These are phyloP conservation scores for Oleoguttula mirabilis DNA, from an alignment of 495 filamentous ascomycete species.

Conservation along the genomic window DNA sequence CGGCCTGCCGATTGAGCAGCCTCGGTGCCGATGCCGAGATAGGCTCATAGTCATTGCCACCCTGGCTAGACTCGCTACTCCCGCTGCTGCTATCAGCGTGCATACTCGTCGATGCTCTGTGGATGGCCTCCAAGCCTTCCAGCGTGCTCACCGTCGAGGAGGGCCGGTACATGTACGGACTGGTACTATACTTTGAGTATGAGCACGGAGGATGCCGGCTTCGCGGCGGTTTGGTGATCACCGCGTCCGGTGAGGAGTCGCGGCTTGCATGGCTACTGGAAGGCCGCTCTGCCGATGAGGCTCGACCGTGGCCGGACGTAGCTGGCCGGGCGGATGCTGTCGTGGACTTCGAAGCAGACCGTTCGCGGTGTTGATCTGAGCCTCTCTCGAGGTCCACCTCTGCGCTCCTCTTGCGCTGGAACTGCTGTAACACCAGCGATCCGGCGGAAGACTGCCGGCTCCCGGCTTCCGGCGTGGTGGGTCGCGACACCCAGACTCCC, in stretches of 20 bases:
- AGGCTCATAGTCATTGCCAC: constrained; percentile 7
- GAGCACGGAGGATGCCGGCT: constrained; percentile 15
- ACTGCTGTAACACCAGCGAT: constrained; percentile 18
- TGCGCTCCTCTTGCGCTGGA: not conserved
- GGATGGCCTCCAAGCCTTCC: constrained; percentile 19
- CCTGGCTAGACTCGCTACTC: constrained; percentile 8
- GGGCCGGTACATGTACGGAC: constrained; percentile 15
- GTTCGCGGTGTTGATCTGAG: not conserved
- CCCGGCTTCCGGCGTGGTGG: constrained; percentile 42
- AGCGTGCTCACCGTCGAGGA: constrained; percentile 21
- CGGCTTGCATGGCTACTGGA: constrained; percentile 8
- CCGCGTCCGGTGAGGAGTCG: constrained; percentile 4
- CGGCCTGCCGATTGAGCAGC: constrained; percentile 4
- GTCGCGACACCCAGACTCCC: constrained; percentile 74
- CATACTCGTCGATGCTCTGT: constrained; percentile 15
- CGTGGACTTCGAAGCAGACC: not conserved
- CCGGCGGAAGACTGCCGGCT: constrained; percentile 20
- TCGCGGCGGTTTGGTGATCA: not conserved
- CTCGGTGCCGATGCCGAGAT: constrained; percentile 15
- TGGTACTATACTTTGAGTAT: constrained; percentile 14
- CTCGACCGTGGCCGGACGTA: constrained; percentile 22
- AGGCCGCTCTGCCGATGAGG: constrained; percentile 22
- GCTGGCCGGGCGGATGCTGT: constrained; percentile 8
- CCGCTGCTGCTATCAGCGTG: constrained; percentile 1
- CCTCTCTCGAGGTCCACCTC: constrained; percentile 8